Evolutionary conservation across 2,329 filamentous ascomycete species (phyloP), one percentile per base, ranked within the genome.

Genomic region (Neonectria neomacrospora): DNA sequence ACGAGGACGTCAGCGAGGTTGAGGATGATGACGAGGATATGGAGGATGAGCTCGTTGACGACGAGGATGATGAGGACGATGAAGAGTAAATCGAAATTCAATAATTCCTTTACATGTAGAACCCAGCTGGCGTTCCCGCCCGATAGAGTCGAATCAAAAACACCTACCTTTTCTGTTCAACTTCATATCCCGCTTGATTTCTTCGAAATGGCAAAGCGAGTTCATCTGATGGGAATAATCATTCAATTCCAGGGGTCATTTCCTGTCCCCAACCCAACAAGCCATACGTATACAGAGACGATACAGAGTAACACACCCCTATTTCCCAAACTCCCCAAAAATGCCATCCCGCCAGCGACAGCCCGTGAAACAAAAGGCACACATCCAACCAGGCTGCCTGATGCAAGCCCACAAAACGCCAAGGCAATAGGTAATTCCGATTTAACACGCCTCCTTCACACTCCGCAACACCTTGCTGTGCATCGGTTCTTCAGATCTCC

Each of bases 1-100:
- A 77, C 16, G 79, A 80, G 1, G 77, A 74, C 4, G 77, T 77
- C 11, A 77, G 79, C 22, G 79, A 79, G 3, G 78, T 78, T 3
- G 78, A 81, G 37, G 76, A 82, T 48, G 79, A 61, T 14, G 56
- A 53, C 26, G 77, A 80, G 61, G 76, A 78, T 11, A 18, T 41
- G 37, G 76, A 73, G 18, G 70, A 77, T 5, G 73, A 41, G 37
- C 16, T 41, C 3, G 37, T 41, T 7, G n/a, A 76, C 5, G 70
- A 71, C 2, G 73, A 76, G 3, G 69, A 71, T 2, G 70, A 73
- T 1, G 71, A 73, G 1, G 71, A 74, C 10, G 67, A 74, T 42
- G 68, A 71, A 50, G 68, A 74, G 65, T 72, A 70, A 66, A 67
- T 30, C 42, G 63, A 71, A 58, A 64, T 54, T 65, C 23, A 52